A percentile compares a stretch with the other conserved stretches of the same genome.
Evolutionary conservation across 345 rosid genomes (phyloP).

Genomic region (Hibiscus tridactylites): DNA sequence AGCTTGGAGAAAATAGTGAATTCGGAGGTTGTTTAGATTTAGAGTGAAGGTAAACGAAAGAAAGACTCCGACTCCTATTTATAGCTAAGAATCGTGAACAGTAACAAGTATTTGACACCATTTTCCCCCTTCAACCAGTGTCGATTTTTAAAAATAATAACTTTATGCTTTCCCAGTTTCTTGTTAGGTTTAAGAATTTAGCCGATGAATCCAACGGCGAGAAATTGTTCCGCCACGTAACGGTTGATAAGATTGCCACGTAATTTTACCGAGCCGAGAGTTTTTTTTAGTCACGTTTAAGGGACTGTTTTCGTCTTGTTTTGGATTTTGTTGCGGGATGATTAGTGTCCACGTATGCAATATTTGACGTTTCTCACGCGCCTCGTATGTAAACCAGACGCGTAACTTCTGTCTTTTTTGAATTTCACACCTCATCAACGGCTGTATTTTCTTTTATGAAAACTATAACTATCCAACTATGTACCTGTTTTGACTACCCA

Average conservation of each 20-base stretch:
- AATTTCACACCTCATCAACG: no score
- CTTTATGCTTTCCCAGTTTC: not conserved
- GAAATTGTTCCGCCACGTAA: not conserved
- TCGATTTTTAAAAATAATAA: not conserved
- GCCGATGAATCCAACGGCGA: not conserved
- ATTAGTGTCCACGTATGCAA: not conserved
- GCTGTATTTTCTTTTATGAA: no score
- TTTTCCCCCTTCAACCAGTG: constrained; percentile 1
- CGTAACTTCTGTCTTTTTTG: not conserved
- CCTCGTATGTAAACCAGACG: not conserved
- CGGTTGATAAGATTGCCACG: constrained; percentile 28
- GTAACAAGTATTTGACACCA: constrained; percentile 36
- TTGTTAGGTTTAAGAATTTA: not conserved
- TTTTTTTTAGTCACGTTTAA: not conserved
- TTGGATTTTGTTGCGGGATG: not conserved
- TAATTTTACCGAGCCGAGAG: not conserved
- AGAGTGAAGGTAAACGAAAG: constrained; percentile 17
- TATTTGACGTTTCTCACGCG: not conserved
- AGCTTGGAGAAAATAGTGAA: not conserved
- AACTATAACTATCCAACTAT: no score
- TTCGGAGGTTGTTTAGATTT: not conserved
- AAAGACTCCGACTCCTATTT: constrained; percentile 29
- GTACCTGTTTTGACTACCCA: no score
- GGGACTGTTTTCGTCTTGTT: not conserved
- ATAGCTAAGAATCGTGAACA: constrained; percentile 29